Conservation (phyloP, 345 rosid species). For the Murraya paniculata region DNA sequence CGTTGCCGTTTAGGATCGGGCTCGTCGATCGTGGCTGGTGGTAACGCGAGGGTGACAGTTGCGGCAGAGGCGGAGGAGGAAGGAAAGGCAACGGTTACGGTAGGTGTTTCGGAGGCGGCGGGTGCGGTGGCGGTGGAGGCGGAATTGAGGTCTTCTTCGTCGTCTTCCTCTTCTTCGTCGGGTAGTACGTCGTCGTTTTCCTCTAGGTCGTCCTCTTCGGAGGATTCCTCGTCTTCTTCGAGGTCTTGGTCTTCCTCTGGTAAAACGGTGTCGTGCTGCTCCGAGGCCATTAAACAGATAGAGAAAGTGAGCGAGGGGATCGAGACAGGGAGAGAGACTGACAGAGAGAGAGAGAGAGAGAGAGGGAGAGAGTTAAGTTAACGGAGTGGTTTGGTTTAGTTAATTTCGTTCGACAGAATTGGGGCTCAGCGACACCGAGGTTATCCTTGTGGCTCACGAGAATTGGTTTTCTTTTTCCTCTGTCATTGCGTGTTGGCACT, state of each 20-base stretch:
- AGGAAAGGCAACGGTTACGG: constrained; percentile 32
- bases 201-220: constrained; percentile 54
- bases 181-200: constrained; percentile 43
- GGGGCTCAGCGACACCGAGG: neutral
- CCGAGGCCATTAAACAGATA: constrained; percentile 47
- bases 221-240: constrained; percentile 45
- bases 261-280: constrained; percentile 55
- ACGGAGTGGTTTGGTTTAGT: neutral
- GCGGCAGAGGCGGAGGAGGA: constrained; percentile 31
- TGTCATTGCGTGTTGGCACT: constrained; percentile 6
- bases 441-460: constrained; percentile 14
- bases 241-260: constrained; percentile 42
- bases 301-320: neutral
- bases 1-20: constrained; percentile 53
- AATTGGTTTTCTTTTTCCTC: neutral
- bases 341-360: constrained; percentile 8
- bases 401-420: neutral
- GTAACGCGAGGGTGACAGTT: constrained; percentile 39
- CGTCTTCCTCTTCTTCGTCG: constrained; percentile 31
- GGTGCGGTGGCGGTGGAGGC: constrained; percentile 28
- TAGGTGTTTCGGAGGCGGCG: constrained; percentile 21
- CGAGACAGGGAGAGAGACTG: neutral
- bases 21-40: constrained; percentile 28
- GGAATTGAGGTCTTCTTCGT: constrained; percentile 50
- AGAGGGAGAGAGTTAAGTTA: no score